phyloP scores from a whole-genome alignment of 257 asterid genomes.

The Fraxinus quadrangulata region DNA sequence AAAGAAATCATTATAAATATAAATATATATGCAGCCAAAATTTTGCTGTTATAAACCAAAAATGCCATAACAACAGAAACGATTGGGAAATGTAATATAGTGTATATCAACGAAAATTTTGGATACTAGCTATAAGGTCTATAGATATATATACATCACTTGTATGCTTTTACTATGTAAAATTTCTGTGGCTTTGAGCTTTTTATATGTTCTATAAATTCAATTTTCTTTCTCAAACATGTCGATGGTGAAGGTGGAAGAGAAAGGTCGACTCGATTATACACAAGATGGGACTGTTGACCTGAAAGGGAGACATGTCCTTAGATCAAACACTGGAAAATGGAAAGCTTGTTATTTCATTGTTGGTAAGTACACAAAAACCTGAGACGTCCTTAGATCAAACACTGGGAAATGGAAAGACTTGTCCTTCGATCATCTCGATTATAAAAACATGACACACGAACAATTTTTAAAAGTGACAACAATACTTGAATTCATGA shows the following conservation, averaged over 20 bases:
- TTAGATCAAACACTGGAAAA: constrained; percentile 61
- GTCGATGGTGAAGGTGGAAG: constrained; percentile 35
- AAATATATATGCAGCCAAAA: background rate
- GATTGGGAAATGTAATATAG: background rate
- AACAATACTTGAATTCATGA: background rate
- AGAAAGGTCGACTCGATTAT: constrained; percentile 44
- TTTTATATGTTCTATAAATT: background rate
- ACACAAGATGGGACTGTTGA: constrained; percentile 71
- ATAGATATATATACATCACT: background rate
- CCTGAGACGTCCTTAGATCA: background rate
- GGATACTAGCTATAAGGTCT: background rate
- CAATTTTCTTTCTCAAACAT: constrained; percentile 12
- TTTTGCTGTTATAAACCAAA: background rate
- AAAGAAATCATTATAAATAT: background rate
- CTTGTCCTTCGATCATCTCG: no score
- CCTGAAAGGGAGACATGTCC: constrained; percentile 61
- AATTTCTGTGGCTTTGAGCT: background rate
- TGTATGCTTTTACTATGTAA: background rate
- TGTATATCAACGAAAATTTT: background rate
- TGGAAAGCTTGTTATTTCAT: constrained; percentile 80
- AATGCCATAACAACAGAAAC: background rate
- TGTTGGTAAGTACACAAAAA: constrained; percentile 46
- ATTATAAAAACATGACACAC: no score
- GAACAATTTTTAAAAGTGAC: background rate
- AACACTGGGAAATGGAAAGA: no score